Conservation (phyloP, 352 stramenopile genomes). For the Globisporangium abappressorium region DNA sequence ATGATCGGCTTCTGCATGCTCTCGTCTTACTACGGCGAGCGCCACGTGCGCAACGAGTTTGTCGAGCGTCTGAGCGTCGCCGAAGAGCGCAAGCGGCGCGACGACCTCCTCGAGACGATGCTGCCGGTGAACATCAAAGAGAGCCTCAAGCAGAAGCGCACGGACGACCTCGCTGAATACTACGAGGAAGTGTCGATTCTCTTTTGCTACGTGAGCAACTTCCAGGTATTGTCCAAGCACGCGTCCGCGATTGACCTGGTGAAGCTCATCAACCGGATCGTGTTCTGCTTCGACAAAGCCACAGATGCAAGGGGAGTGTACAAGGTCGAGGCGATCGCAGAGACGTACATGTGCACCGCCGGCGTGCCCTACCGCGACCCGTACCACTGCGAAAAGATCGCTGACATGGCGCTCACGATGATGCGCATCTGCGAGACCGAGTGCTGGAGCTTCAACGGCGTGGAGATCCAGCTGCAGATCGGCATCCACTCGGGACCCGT, state of each 20-base stretch:
- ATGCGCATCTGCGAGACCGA: conserved; percentile 71
- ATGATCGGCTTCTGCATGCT: conserved; percentile 70
- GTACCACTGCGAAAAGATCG: conserved; percentile 71
- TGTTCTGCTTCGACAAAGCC: conserved; percentile 82
- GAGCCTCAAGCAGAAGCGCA: conserved; percentile 67
- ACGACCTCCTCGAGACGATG: conserved; percentile 75
- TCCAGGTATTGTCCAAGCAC: conserved; percentile 62
- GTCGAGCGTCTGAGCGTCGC: conserved; percentile 54
- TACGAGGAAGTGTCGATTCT: conserved; percentile 82
- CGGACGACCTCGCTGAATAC: conserved; percentile 59
- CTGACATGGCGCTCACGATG: conserved; percentile 74
- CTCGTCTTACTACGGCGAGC: conserved; percentile 61
- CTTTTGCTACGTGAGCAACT: conserved; percentile 84
- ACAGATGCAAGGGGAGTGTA: conserved; percentile 70
- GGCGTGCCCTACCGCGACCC: conserved; percentile 60
- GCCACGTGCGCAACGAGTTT: conserved; percentile 64
- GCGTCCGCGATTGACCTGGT: conserved; percentile 75
- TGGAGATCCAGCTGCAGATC: conserved; percentile 79
- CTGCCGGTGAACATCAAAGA: conserved; percentile 75
- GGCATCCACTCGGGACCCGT: conserved; percentile 80
- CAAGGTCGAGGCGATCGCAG: conserved; percentile 86
- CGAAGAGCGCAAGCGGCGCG: conserved; percentile 64
- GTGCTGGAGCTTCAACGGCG: conserved; percentile 64
- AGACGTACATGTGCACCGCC: conserved; percentile 83
- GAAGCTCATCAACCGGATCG: conserved; percentile 84